phyloP scores from a whole-genome alignment of 2,329 filamentous ascomycete genomes.

The Aurifilum marmelostoma region DNA sequence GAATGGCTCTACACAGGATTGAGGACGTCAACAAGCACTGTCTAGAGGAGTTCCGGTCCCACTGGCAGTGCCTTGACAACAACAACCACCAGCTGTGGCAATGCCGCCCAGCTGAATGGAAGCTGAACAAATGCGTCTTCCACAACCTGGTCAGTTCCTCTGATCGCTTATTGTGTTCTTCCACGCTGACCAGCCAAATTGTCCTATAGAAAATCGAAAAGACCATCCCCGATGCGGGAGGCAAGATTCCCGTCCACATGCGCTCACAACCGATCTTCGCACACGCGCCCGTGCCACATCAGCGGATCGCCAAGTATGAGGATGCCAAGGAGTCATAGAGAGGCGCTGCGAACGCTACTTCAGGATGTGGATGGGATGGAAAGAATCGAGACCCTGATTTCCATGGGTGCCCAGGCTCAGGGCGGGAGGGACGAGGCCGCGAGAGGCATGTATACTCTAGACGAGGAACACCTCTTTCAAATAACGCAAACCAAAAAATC shows the following conservation, averaged over 20 bases:
- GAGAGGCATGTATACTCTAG: slow-evolving; percentile 19
- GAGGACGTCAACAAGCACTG: slow-evolving; percentile 97
- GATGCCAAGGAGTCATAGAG: slow-evolving; percentile 19
- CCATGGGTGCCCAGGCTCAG: background rate
- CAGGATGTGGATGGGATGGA: no score
- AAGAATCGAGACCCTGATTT: background rate
- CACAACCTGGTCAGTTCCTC: slow-evolving; percentile 81
- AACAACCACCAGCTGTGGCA: slow-evolving; percentile 99
- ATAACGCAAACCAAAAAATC: background rate
- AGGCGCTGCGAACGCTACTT: background rate
- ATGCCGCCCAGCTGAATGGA: slow-evolving; percentile 85
- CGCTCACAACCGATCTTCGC: slow-evolving; percentile 66
- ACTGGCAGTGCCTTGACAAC: slow-evolving; percentile 95
- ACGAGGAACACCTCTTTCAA: no score
- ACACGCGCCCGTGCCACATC: slow-evolving; percentile 46
- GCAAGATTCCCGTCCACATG: slow-evolving; percentile 74
- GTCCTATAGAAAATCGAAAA: slow-evolving; percentile 73
- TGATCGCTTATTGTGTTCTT: no score
- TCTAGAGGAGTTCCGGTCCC: slow-evolving; percentile 84
- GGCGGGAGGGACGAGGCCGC: background rate
- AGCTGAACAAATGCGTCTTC: slow-evolving; percentile 92
- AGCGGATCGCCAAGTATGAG: slow-evolving; percentile 31
- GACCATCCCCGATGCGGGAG: slow-evolving; percentile 74
- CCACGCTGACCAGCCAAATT: background rate
- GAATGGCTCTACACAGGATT: slow-evolving; percentile 59